Conservation (phyloP, 169 alveolate species). For the Eimeria necatrix region DNA sequence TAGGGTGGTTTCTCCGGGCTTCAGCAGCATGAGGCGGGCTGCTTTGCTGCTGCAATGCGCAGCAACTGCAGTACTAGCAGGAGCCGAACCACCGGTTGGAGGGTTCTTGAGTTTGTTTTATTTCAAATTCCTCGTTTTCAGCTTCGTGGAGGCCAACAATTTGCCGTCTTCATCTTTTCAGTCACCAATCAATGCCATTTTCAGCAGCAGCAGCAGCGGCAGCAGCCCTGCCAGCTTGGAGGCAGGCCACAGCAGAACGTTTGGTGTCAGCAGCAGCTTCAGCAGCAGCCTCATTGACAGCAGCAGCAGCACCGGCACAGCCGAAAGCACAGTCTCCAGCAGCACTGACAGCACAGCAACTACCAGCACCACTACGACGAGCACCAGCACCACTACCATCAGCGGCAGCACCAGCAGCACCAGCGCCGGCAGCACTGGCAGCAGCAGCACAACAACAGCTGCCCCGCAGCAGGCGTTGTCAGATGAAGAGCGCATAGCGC, state of each 20-base stretch:
- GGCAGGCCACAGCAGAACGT: too few relatives aligned
- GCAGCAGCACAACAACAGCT: background rate
- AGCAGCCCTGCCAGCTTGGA: background rate
- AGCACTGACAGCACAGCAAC: too few relatives aligned
- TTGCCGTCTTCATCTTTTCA: background rate
- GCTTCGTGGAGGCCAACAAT: background rate
- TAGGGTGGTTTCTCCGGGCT: background rate
- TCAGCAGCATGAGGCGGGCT: conserved; percentile 14
- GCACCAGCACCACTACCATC: background rate
- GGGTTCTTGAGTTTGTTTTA: background rate
- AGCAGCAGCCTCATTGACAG: too few relatives aligned
- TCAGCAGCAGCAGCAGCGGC: conserved; percentile 10
- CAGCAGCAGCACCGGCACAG: too few relatives aligned
- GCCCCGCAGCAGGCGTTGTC: background rate
- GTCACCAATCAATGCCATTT: background rate
- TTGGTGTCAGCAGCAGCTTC: too few relatives aligned
- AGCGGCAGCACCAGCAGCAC: background rate
- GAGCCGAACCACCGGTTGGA: background rate
- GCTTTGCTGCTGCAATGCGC: background rate
- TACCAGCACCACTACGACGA: background rate
- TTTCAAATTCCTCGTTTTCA: background rate
- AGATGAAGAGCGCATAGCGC: conserved; percentile 30
- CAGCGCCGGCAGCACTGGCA: background rate
- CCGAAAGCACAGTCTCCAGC: too few relatives aligned
- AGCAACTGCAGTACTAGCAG: background rate